phyloP scores from a whole-genome alignment of 2,329 filamentous ascomycete species.

The Diaporthe vexans region DNA sequence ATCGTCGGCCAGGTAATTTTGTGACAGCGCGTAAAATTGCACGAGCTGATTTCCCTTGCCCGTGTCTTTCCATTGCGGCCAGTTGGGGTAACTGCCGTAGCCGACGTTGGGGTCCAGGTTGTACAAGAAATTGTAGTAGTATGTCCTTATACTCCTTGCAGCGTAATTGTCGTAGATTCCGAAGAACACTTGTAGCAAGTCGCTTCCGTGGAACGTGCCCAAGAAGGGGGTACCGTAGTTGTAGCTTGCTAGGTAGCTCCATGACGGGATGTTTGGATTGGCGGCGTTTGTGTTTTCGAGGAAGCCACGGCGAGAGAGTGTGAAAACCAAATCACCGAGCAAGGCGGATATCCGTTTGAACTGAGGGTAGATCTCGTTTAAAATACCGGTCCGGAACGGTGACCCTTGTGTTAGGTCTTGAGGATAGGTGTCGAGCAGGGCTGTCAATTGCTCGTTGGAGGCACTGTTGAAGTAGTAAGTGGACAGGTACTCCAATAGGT shows the following conservation, averaged over 20 bases:
- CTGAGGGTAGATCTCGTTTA: conserved; percentile 82
- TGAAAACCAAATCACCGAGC: conserved; percentile 82
- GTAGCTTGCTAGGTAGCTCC: conserved; percentile 84
- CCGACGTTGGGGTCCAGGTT: conserved; percentile 77
- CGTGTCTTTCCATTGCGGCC: conserved; percentile 58
- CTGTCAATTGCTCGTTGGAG: conserved; percentile 62
- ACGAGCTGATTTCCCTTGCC: conserved; percentile 60
- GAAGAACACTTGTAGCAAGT: conserved; percentile 78
- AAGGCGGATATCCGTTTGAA: conserved; percentile 84
- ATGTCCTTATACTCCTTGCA: conserved; percentile 71
- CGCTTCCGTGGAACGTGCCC: conserved; percentile 82
- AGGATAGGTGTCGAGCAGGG: conserved; percentile 74
- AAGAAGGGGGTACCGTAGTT: conserved; percentile 78
- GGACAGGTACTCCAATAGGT: conserved; percentile 73
- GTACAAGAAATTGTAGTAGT: conserved; percentile 81
- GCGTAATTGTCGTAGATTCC: conserved; percentile 75
- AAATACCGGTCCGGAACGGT: conserved; percentile 76
- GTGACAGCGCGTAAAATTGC: conserved; percentile 54
- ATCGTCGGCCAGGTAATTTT: conserved; percentile 52
- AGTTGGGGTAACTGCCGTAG: conserved; percentile 53
- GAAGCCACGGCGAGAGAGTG: conserved; percentile 76
- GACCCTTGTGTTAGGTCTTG: conserved; percentile 70
- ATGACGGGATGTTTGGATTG: conserved; percentile 72
- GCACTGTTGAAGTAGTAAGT: conserved; percentile 72
- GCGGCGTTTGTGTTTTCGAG: conserved; percentile 61